Conservation (phyloP, 75 land plant species). For the Isoetes taiwanensis region DNA sequence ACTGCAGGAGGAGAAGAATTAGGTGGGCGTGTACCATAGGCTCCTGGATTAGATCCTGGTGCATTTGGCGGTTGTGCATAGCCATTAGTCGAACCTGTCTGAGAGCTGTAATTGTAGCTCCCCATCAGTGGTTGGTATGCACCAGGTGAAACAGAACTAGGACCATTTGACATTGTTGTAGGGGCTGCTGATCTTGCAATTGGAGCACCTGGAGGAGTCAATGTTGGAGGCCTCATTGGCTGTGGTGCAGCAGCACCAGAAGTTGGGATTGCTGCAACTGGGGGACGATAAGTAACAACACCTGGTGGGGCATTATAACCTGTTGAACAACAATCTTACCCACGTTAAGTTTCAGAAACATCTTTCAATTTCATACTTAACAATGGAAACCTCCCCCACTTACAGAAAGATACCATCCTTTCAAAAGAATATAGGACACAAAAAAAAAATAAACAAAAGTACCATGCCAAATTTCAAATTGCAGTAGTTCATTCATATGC, state of each 20-base stretch:
- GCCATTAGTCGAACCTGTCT: too few species aligned
- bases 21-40: too few species aligned
- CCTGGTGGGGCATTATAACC: not conserved
- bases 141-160: slow-evolving; percentile 3
- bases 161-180: slow-evolving; percentile 6
- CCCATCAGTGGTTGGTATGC: too few species aligned
- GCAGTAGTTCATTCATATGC: too few species aligned
- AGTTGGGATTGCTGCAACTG: slow-evolving; percentile 13
- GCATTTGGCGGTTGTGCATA: too few species aligned
- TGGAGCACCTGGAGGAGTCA: slow-evolving; percentile 8
- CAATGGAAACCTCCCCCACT: not conserved
- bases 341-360: not conserved
- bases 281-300: slow-evolving; percentile 10
- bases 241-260: slow-evolving; percentile 10
- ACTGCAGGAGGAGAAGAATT: too few species aligned
- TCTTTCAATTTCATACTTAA: too few species aligned
- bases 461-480: too few species aligned
- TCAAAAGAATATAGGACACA: not conserved
- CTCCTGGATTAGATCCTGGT: too few species aligned
- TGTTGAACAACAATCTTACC: not conserved
- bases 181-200: not conserved
- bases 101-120: too few species aligned
- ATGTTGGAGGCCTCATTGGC: slow-evolving; percentile 11
- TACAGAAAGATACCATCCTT: not conserved
- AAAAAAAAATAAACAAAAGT: not conserved